Evolutionary conservation across 148 eudicot species (phyloP).

Genomic region (Spergularia bocconei): DNA sequence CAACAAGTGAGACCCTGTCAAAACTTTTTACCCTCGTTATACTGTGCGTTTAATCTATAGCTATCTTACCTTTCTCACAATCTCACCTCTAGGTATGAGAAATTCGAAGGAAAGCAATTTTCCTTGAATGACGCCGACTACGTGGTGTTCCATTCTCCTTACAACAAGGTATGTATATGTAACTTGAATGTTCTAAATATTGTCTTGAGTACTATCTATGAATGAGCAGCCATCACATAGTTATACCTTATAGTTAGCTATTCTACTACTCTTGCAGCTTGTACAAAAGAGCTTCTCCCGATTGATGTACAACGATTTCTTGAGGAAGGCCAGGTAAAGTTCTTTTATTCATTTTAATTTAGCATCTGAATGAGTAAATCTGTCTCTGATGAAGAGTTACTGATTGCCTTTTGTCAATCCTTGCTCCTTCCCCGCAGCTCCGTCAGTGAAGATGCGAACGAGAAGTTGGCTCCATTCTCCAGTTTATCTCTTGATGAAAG

Average conservation of each 20-base stretch:
- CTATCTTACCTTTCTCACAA: neutral
- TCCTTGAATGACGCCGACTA: slow-evolving; percentile 71
- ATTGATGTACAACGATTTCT: slow-evolving; percentile 67
- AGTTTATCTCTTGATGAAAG: slow-evolving; percentile 70
- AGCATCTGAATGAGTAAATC: slow-evolving; percentile 1
- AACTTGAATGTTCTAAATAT: neutral
- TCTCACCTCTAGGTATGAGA: slow-evolving; percentile 61
- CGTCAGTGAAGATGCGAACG: slow-evolving; percentile 69
- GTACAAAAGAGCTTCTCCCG: slow-evolving; percentile 98
- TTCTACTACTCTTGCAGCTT: slow-evolving; percentile 58
- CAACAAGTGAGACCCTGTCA: slow-evolving; percentile 50
- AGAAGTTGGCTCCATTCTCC: slow-evolving; percentile 78
- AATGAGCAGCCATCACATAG: neutral
- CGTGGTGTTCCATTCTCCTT: slow-evolving; percentile 95
- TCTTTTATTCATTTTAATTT: neutral
- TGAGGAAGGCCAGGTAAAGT: slow-evolving; percentile 77
- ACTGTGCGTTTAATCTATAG: neutral
- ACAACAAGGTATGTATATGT: slow-evolving; percentile 71
- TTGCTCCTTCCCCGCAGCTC: slow-evolving; percentile 47
- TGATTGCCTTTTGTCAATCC: neutral
- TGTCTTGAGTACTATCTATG: neutral
- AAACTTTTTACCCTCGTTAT: neutral
- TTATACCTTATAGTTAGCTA: neutral
- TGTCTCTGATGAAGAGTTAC: neutral
- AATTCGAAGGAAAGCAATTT: slow-evolving; percentile 77